A percentile compares a stretch with the other conserved stretches of the same genome.
Conservation (phyloP, 305 asterid species). For the Lippia alba region DNA sequence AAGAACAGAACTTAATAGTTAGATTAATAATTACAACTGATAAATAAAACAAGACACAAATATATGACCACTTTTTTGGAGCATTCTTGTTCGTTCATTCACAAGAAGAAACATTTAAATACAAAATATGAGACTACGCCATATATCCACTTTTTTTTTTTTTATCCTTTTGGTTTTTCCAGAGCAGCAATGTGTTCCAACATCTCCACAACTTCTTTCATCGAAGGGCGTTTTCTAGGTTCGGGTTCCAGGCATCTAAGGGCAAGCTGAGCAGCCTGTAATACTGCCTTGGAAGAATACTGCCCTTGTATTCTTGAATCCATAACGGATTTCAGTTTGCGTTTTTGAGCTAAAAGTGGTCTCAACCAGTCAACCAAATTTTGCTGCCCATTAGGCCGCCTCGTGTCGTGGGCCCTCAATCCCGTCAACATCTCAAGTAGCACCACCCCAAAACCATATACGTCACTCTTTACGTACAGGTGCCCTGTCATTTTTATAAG, state of each 20-base stretch:
- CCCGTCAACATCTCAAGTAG: slow-evolving; percentile 76
- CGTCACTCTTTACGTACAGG: slow-evolving; percentile 68
- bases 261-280: slow-evolving; percentile 51
- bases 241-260: slow-evolving; percentile 59
- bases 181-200: slow-evolving; percentile 58
- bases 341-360: slow-evolving; percentile 50
- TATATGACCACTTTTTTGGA: no score
- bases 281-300: slow-evolving; percentile 53
- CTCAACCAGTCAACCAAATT: slow-evolving; percentile 60
- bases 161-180: slow-evolving; percentile 42
- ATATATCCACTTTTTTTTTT: slow-evolving; percentile 7
- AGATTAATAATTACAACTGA: no score
- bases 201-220: slow-evolving; percentile 58
- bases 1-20: no score
- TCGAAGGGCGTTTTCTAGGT: slow-evolving; percentile 61
- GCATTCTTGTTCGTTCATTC: no score
- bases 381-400: slow-evolving; percentile 48
- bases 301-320: slow-evolving; percentile 62
- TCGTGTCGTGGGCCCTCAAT: slow-evolving; percentile 54
- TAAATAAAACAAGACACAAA: not conserved
- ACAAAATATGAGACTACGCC: not conserved
- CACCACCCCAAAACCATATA: slow-evolving; percentile 78
- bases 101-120: no score
- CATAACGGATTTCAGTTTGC: slow-evolving; percentile 49
- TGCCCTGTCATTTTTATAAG: slow-evolving; percentile 48